These are phyloP conservation scores for Rhododendron griersonianum DNA, from an alignment of 148 eudicot genomes.

Conservation along the genomic window DNA sequence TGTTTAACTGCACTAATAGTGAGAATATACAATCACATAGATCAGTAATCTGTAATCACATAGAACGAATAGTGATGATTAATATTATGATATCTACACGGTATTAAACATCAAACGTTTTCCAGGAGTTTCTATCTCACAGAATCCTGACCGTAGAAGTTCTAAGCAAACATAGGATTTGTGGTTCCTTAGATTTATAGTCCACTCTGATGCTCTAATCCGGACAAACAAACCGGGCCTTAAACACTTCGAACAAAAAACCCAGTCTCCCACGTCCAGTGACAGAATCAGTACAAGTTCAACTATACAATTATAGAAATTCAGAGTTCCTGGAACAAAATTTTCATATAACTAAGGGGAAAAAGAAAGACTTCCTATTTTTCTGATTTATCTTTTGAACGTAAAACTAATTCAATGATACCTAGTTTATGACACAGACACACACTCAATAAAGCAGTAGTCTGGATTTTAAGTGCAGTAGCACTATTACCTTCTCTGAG, in stretches of 20 bases:
- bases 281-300: not conserved
- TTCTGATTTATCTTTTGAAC: constrained; percentile 10
- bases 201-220: not conserved
- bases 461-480: not conserved
- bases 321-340: not conserved
- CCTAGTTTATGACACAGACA: not conserved
- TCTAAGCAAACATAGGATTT: not conserved
- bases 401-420: not conserved
- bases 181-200: not conserved
- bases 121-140: not conserved
- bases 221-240: not conserved
- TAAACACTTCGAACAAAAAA: not conserved
- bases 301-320: not conserved
- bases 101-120: not conserved
- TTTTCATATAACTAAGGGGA: not conserved
- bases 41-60: not conserved
- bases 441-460: not conserved
- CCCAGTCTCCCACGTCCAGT: not conserved
- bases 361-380: not conserved
- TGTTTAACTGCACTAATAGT: not conserved
- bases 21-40: not conserved
- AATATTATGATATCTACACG: not conserved
- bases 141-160: not conserved
- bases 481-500: constrained; percentile 15
- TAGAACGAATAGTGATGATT: not conserved